Base-by-base conservation (phyloP, 164 flowering plant genomes). In the Stephania yunnanensis region DNA sequence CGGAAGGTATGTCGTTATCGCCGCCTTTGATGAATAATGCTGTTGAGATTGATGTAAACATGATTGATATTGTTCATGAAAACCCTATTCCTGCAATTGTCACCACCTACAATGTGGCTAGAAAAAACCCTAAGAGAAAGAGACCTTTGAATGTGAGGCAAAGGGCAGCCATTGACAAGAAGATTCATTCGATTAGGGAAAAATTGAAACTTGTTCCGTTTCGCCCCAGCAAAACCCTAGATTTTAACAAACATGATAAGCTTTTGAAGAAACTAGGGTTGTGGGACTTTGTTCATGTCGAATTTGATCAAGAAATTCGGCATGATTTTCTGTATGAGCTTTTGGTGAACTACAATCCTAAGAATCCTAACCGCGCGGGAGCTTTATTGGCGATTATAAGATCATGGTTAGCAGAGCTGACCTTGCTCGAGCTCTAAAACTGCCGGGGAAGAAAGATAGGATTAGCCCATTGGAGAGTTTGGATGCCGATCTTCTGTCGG, bases 261-360 rank as follows among this genome's bases (percentile, higher is more conserved):
- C 75, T 86, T 17, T 75, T 96, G 70, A 86, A 75, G 80, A 80
- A 83, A 0, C 80, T 96, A 0, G 97, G 94, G 7, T 74, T 96
- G 44, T 96, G 97, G 97, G 97, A 92, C 70, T 94, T 96, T 70
- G 94, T 85, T 11, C 86, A 87, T 12, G 71, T 92, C 8, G 86
- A 91, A 53, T 86, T 94, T 44, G 98, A 91, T 76, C 45, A 73
- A 50, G 69, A 48, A 1, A 46, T 94, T 17, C 88, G 91, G 10
- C 25, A 52, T 5, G 97, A 96, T 68, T 81, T 91, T 25, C 68
- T 96, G 20, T 86, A 85, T 8, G 80, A 84, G 69, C 78, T 96
- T 68, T 71, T 96, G 44, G 97, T 83, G 10, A 85, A 20, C 74
- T 96, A 76, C 73, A 78, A 68, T 9, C 75, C 74, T 0, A 19